A percentile compares a stretch with the other conserved stretches of the same genome.
Conservation (phyloP, 2,329 filamentous ascomycete species). For the Fusarium marasasianum region DNA sequence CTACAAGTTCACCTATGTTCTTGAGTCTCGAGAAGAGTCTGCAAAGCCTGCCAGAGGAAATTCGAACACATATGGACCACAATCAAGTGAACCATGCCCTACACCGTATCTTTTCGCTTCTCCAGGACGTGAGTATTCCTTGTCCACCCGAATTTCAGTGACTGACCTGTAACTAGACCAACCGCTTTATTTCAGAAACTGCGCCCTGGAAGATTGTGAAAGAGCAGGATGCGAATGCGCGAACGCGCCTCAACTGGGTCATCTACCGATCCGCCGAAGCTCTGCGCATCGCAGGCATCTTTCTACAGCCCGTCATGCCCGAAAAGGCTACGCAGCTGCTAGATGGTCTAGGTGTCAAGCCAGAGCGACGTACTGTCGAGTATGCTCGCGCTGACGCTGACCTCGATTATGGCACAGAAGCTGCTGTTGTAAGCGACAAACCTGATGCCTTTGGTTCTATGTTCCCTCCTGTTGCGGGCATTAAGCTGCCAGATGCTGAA, state of each 20-base stretch:
- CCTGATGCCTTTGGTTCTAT: conserved; percentile 53
- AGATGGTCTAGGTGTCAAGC: conserved; percentile 78
- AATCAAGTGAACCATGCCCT: conserved; percentile 74
- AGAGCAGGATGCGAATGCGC: conserved; percentile 45
- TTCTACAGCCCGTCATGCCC: conserved; percentile 93
- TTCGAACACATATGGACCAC: conserved; percentile 67
- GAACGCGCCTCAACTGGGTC: conserved; percentile 60
- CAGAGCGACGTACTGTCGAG: conserved; percentile 68
- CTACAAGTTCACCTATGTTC: conserved; percentile 15
- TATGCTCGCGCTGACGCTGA: conserved; percentile 73
- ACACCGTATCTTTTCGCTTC: conserved; percentile 68
- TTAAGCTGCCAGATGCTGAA: conserved; percentile 39
- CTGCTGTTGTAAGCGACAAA: conserved; percentile 13
- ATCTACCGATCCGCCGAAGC: conserved; percentile 80
- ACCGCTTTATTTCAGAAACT: conserved; percentile 63
- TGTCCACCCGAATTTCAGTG: neutral
- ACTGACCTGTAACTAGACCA: conserved; percentile 46
- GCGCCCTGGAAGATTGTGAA: conserved; percentile 74
- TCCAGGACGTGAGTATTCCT: conserved; percentile 61
- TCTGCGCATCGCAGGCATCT: conserved; percentile 80
- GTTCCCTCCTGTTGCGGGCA: conserved; percentile 58
- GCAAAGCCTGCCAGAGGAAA: conserved; percentile 41
- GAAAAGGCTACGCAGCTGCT: conserved; percentile 76
- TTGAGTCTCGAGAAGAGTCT: conserved; percentile 43
- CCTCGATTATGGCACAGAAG: conserved; percentile 69